These are phyloP conservation scores for Fusarium protoensiforme DNA, from an alignment of 2,329 filamentous ascomycete species.

Conservation along the genomic window DNA sequence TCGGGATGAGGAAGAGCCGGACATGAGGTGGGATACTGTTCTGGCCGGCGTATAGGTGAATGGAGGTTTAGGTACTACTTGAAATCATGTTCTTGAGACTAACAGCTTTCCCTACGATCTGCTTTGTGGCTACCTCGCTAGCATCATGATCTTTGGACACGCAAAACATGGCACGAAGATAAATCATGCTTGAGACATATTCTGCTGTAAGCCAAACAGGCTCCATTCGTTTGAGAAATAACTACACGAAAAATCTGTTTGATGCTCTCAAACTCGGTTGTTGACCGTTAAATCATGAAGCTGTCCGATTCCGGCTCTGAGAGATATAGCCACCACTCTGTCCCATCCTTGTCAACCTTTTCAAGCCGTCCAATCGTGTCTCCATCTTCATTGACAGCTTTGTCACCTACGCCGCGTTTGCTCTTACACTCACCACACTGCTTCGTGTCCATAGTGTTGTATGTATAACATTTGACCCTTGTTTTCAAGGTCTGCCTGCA, in stretches of 20 bases:
- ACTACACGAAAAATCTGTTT: neutral
- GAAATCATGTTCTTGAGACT: neutral
- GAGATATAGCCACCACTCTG: conserved; percentile 19
- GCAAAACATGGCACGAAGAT: neutral
- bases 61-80: neutral
- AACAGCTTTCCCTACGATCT: too few species aligned
- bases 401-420: conserved; percentile 20
- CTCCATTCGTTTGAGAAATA: neutral
- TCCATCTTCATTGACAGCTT: conserved; percentile 22
- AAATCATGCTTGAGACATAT: neutral
- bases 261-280: neutral
- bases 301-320: neutral
- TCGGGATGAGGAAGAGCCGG: neutral
- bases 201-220: neutral
- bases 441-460: conserved; percentile 17
- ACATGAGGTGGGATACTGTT: neutral
- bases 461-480: neutral
- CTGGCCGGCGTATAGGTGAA: neutral
- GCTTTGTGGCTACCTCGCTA: too few species aligned
- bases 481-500: neutral
- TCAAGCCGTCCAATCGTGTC: conserved; percentile 27
- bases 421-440: conserved; percentile 27
- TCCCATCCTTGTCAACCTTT: conserved; percentile 15
- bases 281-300: neutral
- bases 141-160: too few species aligned